Evolutionary conservation across 2,329 filamentous ascomycete species (phyloP).

Genomic region (Coniella lustricola): DNA sequence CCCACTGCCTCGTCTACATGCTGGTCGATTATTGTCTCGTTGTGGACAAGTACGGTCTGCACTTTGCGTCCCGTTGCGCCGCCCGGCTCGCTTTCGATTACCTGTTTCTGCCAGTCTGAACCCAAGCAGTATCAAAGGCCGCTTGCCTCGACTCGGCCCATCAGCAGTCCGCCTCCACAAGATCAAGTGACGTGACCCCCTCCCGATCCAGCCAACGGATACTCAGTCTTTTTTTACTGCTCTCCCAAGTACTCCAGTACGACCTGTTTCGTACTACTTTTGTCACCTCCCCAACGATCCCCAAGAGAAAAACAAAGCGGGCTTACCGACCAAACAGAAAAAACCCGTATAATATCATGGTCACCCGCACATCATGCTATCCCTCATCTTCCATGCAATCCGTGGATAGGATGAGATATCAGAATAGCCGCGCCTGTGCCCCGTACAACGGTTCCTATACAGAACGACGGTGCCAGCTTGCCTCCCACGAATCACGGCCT

Average conservation of each 20-base stretch:
- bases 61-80: constrained; percentile 11
- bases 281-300: not conserved
- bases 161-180: constrained; percentile 7
- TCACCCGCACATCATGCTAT: constrained; percentile 33
- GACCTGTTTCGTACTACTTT: constrained; percentile 1
- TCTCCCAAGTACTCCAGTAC: not conserved
- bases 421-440: constrained; percentile 28
- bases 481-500: constrained; percentile 30
- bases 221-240: not conserved
- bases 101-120: constrained; percentile 9
- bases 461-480: constrained; percentile 31
- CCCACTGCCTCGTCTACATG: constrained; percentile 4
- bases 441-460: constrained; percentile 27
- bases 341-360: constrained; percentile 29
- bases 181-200: constrained; percentile 11
- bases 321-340: not conserved
- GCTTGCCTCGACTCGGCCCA: constrained; percentile 10
- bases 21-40: constrained; percentile 6
- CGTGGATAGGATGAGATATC: constrained; percentile 32
- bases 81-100: constrained; percentile 15
- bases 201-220: constrained; percentile 5
- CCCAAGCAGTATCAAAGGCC: not conserved
- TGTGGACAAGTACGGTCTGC: constrained; percentile 6
- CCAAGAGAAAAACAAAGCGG: not conserved
- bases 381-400: constrained; percentile 18